These are phyloP conservation scores for Fraxinus cuspidata DNA, from an alignment of 257 asterid species.

Conservation along the genomic window DNA sequence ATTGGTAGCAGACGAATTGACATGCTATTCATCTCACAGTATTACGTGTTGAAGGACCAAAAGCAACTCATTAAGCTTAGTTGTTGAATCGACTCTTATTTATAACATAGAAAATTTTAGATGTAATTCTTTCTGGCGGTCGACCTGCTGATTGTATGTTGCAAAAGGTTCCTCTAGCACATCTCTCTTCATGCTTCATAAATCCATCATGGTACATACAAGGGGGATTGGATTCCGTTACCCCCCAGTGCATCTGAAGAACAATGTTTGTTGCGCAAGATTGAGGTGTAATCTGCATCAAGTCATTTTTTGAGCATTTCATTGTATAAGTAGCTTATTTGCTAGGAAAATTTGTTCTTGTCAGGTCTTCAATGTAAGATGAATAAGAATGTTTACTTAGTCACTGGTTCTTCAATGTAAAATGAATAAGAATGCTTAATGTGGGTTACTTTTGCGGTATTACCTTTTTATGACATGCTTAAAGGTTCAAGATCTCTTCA, in stretches of 20 bases:
- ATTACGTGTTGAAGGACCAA: background rate
- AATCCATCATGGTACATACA: background rate
- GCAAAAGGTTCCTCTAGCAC: background rate
- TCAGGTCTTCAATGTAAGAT: background rate
- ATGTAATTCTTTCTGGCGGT: background rate
- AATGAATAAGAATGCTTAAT: no score
- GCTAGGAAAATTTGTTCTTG: background rate
- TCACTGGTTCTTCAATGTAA: no score
- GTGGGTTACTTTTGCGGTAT: no score
- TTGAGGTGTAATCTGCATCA: background rate
- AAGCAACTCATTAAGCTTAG: background rate
- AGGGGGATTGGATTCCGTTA: background rate
- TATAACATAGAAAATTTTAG: background rate
- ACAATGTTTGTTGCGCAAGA: background rate
- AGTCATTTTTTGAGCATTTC: background rate
- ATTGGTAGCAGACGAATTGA: slow-evolving; percentile 54
- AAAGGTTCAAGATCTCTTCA: no score
- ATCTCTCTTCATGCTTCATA: background rate
- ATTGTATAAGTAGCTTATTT: background rate
- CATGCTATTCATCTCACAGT: slow-evolving; percentile 7
- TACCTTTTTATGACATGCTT: no score
- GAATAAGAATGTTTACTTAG: background rate
- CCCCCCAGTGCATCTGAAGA: background rate
- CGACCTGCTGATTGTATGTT: background rate
- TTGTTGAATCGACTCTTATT: background rate